Conservation (phyloP, 1,284 basidiomycete species). For the Trichosporon coremiiforme region DNA sequence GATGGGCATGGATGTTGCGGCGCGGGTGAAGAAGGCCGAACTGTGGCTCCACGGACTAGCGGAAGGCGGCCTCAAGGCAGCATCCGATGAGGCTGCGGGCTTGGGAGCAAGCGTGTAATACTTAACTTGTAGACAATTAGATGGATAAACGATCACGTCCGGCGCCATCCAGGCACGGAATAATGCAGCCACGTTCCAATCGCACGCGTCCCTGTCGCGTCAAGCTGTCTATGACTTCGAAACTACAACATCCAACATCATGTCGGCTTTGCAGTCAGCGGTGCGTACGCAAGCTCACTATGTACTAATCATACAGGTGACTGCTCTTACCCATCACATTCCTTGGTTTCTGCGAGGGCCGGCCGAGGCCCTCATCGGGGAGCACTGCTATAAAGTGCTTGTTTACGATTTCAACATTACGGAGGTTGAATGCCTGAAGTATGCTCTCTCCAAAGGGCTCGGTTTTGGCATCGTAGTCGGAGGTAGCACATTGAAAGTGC, state of each 20-base stretch:
- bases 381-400: constrained; percentile 89
- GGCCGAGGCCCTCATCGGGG: constrained; percentile 76
- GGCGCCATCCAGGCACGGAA: neutral
- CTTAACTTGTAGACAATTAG: constrained; percentile 19
- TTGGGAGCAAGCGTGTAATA: constrained; percentile 26
- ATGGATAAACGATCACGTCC: neutral
- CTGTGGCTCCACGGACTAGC: constrained; percentile 64
- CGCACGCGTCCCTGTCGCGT: neutral
- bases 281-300: constrained; percentile 16
- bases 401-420: constrained; percentile 83
- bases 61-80: constrained; percentile 44
- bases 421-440: constrained; percentile 85
- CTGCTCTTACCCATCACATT: constrained; percentile 60
- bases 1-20: constrained; percentile 67
- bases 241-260: neutral
- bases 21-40: constrained; percentile 62
- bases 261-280: constrained; percentile 29
- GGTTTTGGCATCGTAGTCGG: constrained; percentile 91
- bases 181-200: neutral
- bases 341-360: constrained; percentile 81
- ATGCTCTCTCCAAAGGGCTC: constrained; percentile 86
- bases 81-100: constrained; percentile 48
- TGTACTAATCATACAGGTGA: constrained; percentile 37
- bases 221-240: neutral
- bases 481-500: constrained; percentile 91